Evolutionary conservation across 2,329 filamentous ascomycete genomes (phyloP).

Genomic region (Lecanosticta acicola): DNA sequence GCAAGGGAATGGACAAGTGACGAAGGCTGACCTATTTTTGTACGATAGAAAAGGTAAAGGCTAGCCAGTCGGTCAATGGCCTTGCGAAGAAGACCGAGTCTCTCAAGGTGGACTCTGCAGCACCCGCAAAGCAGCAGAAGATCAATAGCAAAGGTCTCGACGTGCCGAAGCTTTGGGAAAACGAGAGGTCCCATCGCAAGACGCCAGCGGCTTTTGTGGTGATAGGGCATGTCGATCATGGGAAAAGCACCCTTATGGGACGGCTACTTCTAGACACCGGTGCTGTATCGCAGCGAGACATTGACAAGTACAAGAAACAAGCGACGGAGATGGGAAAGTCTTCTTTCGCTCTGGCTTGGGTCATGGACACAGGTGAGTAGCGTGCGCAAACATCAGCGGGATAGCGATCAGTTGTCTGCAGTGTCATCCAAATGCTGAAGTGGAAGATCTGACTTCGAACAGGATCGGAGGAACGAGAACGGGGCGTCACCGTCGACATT

Average conservation of each 20-base stretch:
- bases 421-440: no score
- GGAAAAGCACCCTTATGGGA: constrained; percentile 97
- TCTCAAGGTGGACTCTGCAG: constrained; percentile 23
- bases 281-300: constrained; percentile 77
- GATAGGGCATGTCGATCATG: constrained; percentile 88
- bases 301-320: constrained; percentile 70
- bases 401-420: background rate
- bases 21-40: constrained; percentile 10
- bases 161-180: constrained; percentile 46
- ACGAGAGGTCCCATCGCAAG: constrained; percentile 21
- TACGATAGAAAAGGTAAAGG: constrained; percentile 15
- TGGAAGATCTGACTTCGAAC: background rate
- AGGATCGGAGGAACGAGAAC: constrained; percentile 70
- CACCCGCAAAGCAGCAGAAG: constrained; percentile 30
- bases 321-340: constrained; percentile 88
- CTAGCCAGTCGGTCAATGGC: constrained; percentile 18
- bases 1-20: constrained; percentile 31
- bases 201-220: constrained; percentile 29
- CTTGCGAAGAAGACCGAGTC: constrained; percentile 28
- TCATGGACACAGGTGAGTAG: constrained; percentile 74
- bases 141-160: constrained; percentile 73
- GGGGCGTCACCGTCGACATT: constrained; percentile 94
- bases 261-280: constrained; percentile 84
- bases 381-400: background rate
- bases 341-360: constrained; percentile 95